phyloP scores from a whole-genome alignment of 306 rosid genomes.

The Herpetospermum pedunculosum region DNA sequence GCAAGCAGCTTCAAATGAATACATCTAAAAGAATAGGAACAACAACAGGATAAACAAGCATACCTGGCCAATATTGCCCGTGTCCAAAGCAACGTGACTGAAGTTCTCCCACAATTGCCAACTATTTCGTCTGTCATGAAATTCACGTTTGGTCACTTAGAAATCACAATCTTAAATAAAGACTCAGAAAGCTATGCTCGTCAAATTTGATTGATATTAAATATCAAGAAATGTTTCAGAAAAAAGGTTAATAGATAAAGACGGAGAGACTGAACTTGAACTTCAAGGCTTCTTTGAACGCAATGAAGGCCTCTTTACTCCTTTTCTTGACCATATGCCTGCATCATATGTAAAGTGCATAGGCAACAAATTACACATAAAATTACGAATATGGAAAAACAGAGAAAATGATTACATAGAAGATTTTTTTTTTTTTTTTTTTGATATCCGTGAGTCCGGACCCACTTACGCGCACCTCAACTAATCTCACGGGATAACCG shows the following conservation, averaged over 20 bases:
- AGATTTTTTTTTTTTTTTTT: too few species aligned
- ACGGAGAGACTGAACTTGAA: constrained; percentile 52
- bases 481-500: too few species aligned
- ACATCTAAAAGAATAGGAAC: neutral
- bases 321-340: constrained; percentile 87
- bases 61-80: constrained; percentile 75
- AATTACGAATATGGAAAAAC: neutral
- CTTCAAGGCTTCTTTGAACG: constrained; percentile 87
- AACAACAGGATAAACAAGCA: neutral
- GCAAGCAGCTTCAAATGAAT: constrained; percentile 13
- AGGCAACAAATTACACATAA: neutral
- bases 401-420: neutral
- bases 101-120: constrained; percentile 96
- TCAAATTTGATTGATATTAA: neutral
- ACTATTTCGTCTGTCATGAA: constrained; percentile 71
- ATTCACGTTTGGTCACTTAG: constrained; percentile 20
- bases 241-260: neutral
- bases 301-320: constrained; percentile 82
- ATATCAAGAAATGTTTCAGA: neutral
- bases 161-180: constrained; percentile 5
- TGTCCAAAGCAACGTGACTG: constrained; percentile 77
- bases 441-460: too few species aligned
- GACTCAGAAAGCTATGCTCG: neutral
- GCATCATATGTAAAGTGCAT: constrained; percentile 24
- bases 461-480: too few species aligned